Percentiles rank a stretch among this genome's conserved stretches.
These are phyloP conservation scores for Carex cristatella DNA, from an alignment of 176 grass and related monocot genomes.

Conservation along the genomic window DNA sequence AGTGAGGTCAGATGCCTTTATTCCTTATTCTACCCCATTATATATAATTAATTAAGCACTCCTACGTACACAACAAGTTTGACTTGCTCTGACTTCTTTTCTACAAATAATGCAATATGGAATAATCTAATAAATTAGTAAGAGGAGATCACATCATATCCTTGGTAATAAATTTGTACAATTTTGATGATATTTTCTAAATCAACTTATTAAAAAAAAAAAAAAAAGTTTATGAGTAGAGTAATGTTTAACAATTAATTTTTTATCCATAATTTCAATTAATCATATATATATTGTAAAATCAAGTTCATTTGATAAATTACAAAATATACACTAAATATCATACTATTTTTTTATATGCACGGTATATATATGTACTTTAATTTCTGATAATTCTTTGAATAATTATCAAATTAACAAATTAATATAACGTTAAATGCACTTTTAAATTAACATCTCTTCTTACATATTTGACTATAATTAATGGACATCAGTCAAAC, in stretches of 20 bases:
- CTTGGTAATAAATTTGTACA: not conserved
- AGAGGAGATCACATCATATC: not conserved
- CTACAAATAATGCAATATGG: not conserved
- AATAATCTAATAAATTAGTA: not conserved
- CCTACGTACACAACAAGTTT: not conserved
- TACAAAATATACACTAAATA: no score
- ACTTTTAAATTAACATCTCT: not conserved
- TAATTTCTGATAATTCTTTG: not conserved
- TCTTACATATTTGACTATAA: not conserved
- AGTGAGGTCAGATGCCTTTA: slow-evolving; percentile 20
- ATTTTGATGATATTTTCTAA: not conserved
- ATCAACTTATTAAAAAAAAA: not conserved
- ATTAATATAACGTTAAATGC: not conserved
- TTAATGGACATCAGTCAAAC: not conserved
- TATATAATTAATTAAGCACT: not conserved
- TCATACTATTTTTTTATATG: no score
- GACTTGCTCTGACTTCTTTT: not conserved
- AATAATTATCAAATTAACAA: not conserved
- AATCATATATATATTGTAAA: no score
- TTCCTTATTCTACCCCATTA: not conserved
- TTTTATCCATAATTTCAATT: no score
- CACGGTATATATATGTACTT: no score
- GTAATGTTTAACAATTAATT: no score
- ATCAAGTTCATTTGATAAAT: no score
- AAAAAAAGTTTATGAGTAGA: no score